Percentiles rank a stretch among this genome's conserved stretches.
Conservation (phyloP, 2,329 filamentous ascomycete genomes). For the Thermothelomyces thermophilus region DNA sequence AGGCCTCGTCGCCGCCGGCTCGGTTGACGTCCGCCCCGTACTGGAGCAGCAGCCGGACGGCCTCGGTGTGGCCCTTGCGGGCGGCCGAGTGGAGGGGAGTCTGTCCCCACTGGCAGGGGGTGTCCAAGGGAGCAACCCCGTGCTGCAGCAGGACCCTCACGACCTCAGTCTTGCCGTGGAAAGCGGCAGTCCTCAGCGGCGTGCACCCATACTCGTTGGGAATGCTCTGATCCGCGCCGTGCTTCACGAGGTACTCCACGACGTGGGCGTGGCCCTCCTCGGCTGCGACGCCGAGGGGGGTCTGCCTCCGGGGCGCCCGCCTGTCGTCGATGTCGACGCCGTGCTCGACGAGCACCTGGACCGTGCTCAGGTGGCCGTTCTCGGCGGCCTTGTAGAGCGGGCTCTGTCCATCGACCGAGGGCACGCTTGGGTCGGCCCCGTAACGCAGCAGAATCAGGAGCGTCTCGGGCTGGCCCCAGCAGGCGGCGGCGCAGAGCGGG, state of each 20-base stretch:
- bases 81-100: neutral
- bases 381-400: neutral
- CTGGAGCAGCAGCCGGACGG: neutral
- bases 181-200: neutral
- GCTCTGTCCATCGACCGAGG: neutral
- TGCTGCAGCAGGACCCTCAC: neutral
- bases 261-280: neutral
- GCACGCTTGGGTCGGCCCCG: neutral
- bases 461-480: neutral
- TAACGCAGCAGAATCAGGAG: neutral
- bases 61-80: neutral
- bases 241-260: neutral
- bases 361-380: neutral
- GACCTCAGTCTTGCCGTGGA: neutral
- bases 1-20: neutral
- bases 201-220: neutral
- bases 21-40: neutral
- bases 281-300: neutral
- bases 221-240: neutral
- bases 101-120: neutral
- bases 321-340: neutral
- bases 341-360: neutral
- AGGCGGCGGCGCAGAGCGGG: neutral
- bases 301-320: neutral
- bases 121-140: neutral